Evolutionary conservation across 2,329 filamentous ascomycete species (phyloP).

Genomic region (Davidsoniella australis): DNA sequence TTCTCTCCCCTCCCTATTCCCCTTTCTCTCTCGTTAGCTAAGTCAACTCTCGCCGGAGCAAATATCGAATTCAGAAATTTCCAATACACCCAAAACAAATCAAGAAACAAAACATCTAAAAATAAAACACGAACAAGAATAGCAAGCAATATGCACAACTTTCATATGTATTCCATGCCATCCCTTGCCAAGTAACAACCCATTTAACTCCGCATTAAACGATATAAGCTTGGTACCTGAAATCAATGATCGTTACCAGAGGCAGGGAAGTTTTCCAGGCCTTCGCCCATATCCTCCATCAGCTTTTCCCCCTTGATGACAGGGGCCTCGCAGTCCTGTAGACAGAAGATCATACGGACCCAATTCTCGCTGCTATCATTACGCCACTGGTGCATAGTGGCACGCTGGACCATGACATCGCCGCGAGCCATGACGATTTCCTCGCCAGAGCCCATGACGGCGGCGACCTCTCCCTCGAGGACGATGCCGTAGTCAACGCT

Average conservation of each 20-base stretch:
- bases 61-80: background rate
- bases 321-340: constrained; percentile 21
- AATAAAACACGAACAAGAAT: background rate
- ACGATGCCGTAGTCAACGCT: constrained; percentile 38
- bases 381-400: constrained; percentile 36
- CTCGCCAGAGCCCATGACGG: constrained; percentile 35
- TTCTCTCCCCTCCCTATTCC: too few species aligned
- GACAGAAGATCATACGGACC: constrained; percentile 28
- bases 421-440: constrained; percentile 28
- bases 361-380: constrained; percentile 30
- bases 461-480: constrained; percentile 34
- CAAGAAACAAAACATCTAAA: background rate
- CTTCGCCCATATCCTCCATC: constrained; percentile 8
- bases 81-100: background rate
- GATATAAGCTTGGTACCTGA: too few species aligned
- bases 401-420: constrained; percentile 38
- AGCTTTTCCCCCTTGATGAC: constrained; percentile 6
- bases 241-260: constrained; percentile 1
- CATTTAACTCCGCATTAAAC: too few species aligned
- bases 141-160: too few species aligned
- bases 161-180: too few species aligned
- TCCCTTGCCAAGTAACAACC: too few species aligned
- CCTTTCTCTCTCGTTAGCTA: background rate
- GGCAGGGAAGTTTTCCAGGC: constrained; percentile 2
- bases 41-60: too few species aligned